phyloP scores from a whole-genome alignment of 345 rosid species.

The Syzygium grande region DNA sequence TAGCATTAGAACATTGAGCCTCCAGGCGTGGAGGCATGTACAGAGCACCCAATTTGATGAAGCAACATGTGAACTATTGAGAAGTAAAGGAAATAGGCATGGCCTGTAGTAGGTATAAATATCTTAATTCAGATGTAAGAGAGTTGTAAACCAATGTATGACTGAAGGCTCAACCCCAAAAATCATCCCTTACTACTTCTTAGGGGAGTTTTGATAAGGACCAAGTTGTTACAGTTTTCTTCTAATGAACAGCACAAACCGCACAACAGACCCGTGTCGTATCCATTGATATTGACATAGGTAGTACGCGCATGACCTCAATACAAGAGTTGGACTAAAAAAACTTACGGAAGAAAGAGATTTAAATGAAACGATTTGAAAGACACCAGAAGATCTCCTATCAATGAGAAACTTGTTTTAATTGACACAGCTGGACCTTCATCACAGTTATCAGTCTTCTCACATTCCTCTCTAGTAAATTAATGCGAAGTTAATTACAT shows the following conservation, averaged over 20 bases:
- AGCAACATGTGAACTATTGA: background rate
- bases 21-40: background rate
- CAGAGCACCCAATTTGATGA: background rate
- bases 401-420: background rate
- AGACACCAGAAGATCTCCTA: background rate
- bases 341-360: background rate
- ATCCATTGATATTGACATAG: background rate
- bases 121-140: background rate
- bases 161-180: background rate
- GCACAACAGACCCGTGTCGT: background rate
- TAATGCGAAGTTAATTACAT: background rate
- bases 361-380: too few species aligned
- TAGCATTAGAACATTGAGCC: background rate
- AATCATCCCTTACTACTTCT: background rate
- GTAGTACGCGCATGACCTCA: background rate
- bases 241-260: background rate
- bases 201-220: background rate
- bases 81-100: background rate
- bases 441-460: background rate
- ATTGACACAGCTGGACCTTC: background rate
- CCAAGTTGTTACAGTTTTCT: background rate
- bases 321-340: background rate
- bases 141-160: background rate
- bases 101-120: background rate
- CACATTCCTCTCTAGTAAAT: background rate